Evolutionary conservation across 768 basidiomycete genomes (phyloP).

Genomic region (Psilocybe azurescens): DNA sequence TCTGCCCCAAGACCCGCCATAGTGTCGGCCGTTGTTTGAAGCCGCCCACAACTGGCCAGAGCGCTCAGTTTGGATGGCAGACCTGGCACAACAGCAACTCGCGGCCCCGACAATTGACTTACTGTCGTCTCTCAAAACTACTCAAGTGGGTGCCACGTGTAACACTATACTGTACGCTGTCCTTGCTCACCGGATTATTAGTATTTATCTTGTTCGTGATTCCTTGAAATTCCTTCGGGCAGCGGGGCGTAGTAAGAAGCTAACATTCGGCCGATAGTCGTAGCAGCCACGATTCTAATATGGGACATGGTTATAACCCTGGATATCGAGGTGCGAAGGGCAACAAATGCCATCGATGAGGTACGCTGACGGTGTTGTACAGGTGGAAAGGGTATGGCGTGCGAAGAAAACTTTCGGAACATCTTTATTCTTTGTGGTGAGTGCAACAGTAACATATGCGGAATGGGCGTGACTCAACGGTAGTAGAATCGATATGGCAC

Average conservation of each 20-base stretch:
- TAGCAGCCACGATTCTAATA: slow-evolving; percentile 2
- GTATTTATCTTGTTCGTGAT: not conserved
- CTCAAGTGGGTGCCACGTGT: not conserved
- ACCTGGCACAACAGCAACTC: not conserved
- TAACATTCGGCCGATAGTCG: slow-evolving; percentile 1
- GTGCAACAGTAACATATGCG: not conserved
- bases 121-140: slow-evolving; percentile 1
- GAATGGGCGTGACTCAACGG: not conserved
- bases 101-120: not conserved
- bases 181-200: not conserved
- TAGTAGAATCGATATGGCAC: slow-evolving; percentile 26
- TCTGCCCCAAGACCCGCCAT: not conserved
- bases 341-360: not conserved
- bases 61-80: not conserved
- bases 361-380: not conserved
- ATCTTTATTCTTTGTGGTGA: slow-evolving; percentile 24
- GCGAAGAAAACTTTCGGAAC: slow-evolving; percentile 26
- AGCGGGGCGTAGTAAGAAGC: not conserved
- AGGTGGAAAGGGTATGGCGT: slow-evolving; percentile 25
- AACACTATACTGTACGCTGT: not conserved
- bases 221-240: not conserved
- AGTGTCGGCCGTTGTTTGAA: not conserved
- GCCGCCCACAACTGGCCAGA: not conserved
- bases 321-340: slow-evolving; percentile 9
- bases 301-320: slow-evolving; percentile 15